Evolutionary conservation across 106 monocot species (phyloP).

Genomic region (Triglochin maritima): DNA sequence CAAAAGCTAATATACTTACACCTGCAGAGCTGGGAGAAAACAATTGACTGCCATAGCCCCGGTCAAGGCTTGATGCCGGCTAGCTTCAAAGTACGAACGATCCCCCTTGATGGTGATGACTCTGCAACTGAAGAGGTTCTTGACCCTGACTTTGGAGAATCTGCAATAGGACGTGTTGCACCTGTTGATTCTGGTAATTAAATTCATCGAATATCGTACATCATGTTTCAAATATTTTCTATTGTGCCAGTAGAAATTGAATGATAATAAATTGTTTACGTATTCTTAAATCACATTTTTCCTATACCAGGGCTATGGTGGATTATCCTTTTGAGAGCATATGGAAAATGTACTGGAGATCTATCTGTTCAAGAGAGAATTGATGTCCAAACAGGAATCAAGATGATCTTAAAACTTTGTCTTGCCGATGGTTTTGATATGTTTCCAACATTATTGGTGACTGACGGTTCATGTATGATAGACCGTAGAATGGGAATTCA

Average conservation of each 20-base stretch:
- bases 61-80: conserved; percentile 99
- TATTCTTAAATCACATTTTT: not conserved
- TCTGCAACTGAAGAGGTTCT: conserved; percentile 86
- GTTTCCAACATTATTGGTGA: conserved; percentile 95
- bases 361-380: conserved; percentile 92
- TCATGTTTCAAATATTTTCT: not conserved
- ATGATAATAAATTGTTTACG: not conserved
- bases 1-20: not conserved
- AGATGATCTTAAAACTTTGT: conserved; percentile 96
- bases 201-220: not conserved
- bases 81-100: conserved; percentile 91
- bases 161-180: conserved; percentile 94
- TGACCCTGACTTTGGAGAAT: conserved; percentile 97
- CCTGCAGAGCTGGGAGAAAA: conserved; percentile 97
- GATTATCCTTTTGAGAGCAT: conserved; percentile 93
- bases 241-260: not conserved
- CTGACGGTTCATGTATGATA: conserved; percentile 99
- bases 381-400: conserved; percentile 98
- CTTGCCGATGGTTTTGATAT: conserved; percentile 98
- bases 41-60: conserved; percentile 97
- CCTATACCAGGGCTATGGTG: conserved; percentile 76
- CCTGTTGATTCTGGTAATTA: conserved; percentile 92
- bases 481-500: conserved; percentile 97
- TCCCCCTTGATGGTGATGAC: conserved; percentile 94
- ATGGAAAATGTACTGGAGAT: conserved; percentile 97